Percentiles rank a stretch among this genome's conserved stretches.
Conservation (phyloP, 192 early-diverging fungal genomes). For the Backusella liffmaniae region DNA sequence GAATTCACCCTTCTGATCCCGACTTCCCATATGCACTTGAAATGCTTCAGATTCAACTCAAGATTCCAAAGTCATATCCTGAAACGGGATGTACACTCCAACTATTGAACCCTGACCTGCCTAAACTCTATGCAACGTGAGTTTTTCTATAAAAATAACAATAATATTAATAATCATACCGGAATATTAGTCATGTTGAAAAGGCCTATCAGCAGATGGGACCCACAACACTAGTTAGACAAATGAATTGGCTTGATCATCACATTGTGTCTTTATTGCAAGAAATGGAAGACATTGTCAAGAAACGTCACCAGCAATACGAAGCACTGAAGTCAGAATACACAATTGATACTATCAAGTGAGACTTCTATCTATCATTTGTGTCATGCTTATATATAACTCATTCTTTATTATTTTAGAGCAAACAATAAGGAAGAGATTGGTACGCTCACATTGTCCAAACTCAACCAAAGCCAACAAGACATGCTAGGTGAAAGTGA, state of each 20-base stretch:
- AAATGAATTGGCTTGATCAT: conserved; percentile 61
- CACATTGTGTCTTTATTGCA: conserved; percentile 63
- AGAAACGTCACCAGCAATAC: neutral
- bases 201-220: conserved; percentile 41
- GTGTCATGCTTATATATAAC: neutral
- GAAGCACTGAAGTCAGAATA: conserved; percentile 5
- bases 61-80: conserved; percentile 55
- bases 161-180: conserved; percentile 20
- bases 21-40: conserved; percentile 81
- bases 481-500: neutral
- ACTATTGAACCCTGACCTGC: conserved; percentile 50
- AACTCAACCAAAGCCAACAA: neutral
- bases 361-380: neutral
- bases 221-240: conserved; percentile 35
- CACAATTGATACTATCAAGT: neutral
- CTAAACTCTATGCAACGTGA: conserved; percentile 45
- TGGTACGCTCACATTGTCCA: neutral
- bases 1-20: conserved; percentile 56
- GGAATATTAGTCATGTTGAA: conserved; percentile 48
- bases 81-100: conserved; percentile 36
- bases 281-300: neutral
- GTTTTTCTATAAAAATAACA: neutral
- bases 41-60: conserved; percentile 54
- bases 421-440: neutral
- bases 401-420: neutral